Conservation (phyloP, 2,329 filamentous ascomycete species). For the Camptophora hylomeconis region DNA sequence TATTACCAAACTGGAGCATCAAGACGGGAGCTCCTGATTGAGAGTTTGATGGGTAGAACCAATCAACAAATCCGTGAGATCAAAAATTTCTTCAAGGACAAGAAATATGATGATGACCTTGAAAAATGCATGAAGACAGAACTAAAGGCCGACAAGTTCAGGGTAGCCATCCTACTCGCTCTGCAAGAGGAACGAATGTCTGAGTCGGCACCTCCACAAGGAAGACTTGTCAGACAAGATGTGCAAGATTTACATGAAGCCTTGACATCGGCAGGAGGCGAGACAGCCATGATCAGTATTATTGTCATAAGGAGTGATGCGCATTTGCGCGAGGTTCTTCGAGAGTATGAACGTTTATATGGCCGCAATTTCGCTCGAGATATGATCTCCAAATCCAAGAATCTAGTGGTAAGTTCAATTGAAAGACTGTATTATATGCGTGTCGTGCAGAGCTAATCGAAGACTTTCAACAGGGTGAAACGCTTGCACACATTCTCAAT, state of each 20-base stretch:
- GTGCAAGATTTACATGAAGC: constrained; percentile 59
- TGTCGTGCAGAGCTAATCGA: constrained; percentile 3
- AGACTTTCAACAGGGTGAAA: constrained; percentile 56
- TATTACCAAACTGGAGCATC: constrained; percentile 87
- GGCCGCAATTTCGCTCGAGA: constrained; percentile 74
- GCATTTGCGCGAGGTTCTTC: constrained; percentile 69
- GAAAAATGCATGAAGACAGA: constrained; percentile 81
- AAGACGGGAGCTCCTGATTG: constrained; percentile 78
- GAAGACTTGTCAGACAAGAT: constrained; percentile 53
- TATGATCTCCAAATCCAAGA: constrained; percentile 76
- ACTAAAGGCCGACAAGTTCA: constrained; percentile 92
- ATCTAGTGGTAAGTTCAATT: constrained; percentile 64
- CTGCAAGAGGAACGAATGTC: constrained; percentile 76
- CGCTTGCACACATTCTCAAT: constrained; percentile 88
- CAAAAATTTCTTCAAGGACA: constrained; percentile 79
- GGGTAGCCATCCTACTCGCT: constrained; percentile 69
- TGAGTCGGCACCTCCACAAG: constrained; percentile 56
- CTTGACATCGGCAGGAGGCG: constrained; percentile 64
- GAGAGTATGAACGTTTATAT: constrained; percentile 61
- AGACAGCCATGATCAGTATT: constrained; percentile 75
- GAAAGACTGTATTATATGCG: background rate
- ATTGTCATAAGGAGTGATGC: constrained; percentile 67
- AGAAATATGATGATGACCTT: constrained; percentile 75
- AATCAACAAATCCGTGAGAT: constrained; percentile 81
- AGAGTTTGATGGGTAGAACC: constrained; percentile 76